phyloP scores from a whole-genome alignment of 495 filamentous ascomycete genomes.

The Podospora pseudopauciseta region DNA sequence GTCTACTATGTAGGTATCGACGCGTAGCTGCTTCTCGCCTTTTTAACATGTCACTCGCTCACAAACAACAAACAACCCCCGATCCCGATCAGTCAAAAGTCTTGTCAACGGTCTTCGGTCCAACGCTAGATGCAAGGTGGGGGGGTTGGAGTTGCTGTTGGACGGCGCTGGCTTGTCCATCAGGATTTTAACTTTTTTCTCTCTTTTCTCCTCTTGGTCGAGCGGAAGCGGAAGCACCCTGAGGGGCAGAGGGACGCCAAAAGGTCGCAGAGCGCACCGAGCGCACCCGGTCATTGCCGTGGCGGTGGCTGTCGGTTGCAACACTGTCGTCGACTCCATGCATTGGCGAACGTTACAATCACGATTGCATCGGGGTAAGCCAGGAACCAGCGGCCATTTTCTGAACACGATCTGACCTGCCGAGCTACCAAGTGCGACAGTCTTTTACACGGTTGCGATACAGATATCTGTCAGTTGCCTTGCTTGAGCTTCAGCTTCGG shows the following conservation, averaged over 20 bases:
- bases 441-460: too few species aligned
- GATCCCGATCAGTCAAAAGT: background rate
- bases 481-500: background rate
- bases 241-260: conserved; percentile 7
- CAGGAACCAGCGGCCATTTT: conserved; percentile 31
- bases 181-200: conserved; percentile 29
- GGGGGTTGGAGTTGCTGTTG: background rate
- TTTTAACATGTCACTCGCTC: background rate
- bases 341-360: conserved; percentile 37
- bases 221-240: conserved; percentile 5
- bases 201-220: conserved; percentile 22
- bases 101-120: background rate
- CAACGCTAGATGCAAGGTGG: background rate
- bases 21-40: background rate
- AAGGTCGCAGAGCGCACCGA: conserved; percentile 13
- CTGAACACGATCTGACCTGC: conserved; percentile 30
- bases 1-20: background rate
- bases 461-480: too few species aligned
- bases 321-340: conserved; percentile 26
- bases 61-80: background rate
- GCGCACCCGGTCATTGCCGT: conserved; percentile 30
- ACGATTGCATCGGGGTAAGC: conserved; percentile 39
- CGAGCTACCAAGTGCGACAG: background rate
- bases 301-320: conserved; percentile 32
- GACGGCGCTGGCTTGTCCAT: conserved; percentile 9